Percentiles rank a stretch among this genome's conserved stretches.
phyloP scores from a whole-genome alignment of 441 rosid genomes.

The Gossypium aridum region DNA sequence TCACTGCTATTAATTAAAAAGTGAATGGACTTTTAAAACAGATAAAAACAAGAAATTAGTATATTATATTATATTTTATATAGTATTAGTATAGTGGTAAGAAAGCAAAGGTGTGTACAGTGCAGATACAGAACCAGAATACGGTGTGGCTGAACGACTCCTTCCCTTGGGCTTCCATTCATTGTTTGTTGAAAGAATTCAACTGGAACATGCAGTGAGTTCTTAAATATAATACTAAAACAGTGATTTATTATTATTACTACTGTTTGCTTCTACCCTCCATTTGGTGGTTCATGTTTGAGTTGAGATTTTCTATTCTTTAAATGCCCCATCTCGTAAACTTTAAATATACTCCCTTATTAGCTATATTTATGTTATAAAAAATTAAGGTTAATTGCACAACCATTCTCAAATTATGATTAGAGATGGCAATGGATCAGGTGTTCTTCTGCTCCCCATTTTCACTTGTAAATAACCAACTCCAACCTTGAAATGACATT shows the following conservation, averaged over 20 bases:
- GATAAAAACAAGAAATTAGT: not conserved
- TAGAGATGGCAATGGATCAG: too few species aligned
- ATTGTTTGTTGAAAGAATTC: conserved; percentile 23
- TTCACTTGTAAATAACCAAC: too few species aligned
- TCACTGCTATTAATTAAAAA: conserved; percentile 71
- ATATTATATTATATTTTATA: not conserved
- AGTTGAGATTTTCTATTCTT: too few species aligned
- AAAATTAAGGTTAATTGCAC: too few species aligned
- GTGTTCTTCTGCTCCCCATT: too few species aligned
- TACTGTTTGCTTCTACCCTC: not conserved
- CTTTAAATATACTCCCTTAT: too few species aligned
- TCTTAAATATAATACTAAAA: conserved; percentile 7
- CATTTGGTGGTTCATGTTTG: not conserved
- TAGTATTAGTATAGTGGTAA: conserved; percentile 5
- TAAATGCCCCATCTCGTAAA: too few species aligned
- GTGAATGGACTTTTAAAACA: conserved; percentile 1
- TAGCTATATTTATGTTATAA: too few species aligned
- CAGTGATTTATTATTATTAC: not conserved
- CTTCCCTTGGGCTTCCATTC: conserved; percentile 13
- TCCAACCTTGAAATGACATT: too few species aligned
- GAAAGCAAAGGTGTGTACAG: conserved; percentile 24
- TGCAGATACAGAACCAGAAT: conserved; percentile 19
- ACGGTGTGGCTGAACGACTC: not conserved
- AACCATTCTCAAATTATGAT: too few species aligned
- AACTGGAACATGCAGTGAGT: conserved; percentile 11